Conservation (phyloP, 2,329 filamentous ascomycete genomes). For the Scolecobasidium constrictum region DNA sequence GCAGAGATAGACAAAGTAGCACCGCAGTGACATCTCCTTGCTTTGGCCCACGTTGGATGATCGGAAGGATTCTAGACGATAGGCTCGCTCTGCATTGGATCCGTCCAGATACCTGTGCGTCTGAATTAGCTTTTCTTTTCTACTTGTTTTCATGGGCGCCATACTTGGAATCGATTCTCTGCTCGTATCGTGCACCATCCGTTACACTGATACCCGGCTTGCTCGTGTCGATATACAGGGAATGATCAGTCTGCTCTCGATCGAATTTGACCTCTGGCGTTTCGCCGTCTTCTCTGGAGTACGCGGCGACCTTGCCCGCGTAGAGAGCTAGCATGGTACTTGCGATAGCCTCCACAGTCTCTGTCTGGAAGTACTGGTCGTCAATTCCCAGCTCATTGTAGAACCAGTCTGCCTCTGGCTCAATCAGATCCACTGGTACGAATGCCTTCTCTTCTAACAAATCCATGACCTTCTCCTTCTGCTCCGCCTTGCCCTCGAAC, state of each 20-base stretch:
- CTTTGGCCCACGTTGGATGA: conserved; percentile 53
- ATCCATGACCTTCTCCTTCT: conserved; percentile 82
- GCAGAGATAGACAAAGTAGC: conserved; percentile 98
- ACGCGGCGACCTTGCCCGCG: conserved; percentile 90
- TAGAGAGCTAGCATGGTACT: conserved; percentile 94
- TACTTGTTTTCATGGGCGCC: too few species aligned
- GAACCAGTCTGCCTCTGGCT: conserved; percentile 88
- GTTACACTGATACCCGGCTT: conserved; percentile 70
- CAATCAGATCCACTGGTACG: conserved; percentile 73
- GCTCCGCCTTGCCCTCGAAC: conserved; percentile 83
- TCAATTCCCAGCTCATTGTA: conserved; percentile 97
- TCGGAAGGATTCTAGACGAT: conserved; percentile 95
- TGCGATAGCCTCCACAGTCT: conserved; percentile 74
- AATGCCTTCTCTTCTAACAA: conserved; percentile 69
- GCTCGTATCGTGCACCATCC: conserved; percentile 81
- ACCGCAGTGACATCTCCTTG: conserved; percentile 75
- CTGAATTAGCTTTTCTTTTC: too few species aligned
- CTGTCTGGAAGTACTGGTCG: conserved; percentile 94
- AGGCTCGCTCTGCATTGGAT: conserved; percentile 58
- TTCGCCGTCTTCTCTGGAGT: conserved; percentile 76
- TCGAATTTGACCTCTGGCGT: conserved; percentile 88
- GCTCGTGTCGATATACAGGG: conserved; percentile 97
- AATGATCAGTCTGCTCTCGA: conserved; percentile 89
- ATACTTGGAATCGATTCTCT: conserved; percentile 81
- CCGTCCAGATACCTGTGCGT: conserved; percentile 88